phyloP scores from a whole-genome alignment of 148 eudicot species.

The Vaccinium corymbosum region DNA sequence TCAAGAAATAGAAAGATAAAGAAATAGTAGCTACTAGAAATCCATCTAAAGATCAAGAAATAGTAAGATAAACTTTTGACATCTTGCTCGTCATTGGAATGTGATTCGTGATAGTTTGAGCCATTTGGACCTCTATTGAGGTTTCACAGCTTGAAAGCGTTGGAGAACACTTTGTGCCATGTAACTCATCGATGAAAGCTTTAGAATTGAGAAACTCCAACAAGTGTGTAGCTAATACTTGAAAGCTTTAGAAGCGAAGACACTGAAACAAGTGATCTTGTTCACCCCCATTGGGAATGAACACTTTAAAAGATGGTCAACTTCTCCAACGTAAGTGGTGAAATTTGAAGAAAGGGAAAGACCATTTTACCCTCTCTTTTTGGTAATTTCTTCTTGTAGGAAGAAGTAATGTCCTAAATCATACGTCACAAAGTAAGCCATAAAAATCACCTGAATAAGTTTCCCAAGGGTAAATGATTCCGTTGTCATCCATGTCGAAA shows the following conservation, averaged over 20 bases:
- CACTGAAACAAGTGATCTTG: background rate
- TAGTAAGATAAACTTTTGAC: too few relatives aligned
- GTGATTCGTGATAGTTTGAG: background rate
- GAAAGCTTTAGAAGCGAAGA: background rate
- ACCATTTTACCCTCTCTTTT: background rate
- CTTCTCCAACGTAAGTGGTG: background rate
- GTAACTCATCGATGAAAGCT: background rate
- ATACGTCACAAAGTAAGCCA: background rate
- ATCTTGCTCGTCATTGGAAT: too few relatives aligned
- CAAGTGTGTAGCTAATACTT: background rate
- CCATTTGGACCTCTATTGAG: background rate
- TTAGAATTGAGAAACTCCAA: background rate
- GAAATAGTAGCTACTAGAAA: too few relatives aligned
- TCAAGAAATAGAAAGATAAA: too few relatives aligned
- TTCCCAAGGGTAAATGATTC: conserved; percentile 78
- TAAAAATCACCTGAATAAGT: conserved; percentile 45
- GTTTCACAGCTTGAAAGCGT: background rate
- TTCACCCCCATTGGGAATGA: background rate
- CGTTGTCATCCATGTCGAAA: conserved; percentile 62
- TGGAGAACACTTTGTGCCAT: background rate
- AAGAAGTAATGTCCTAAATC: background rate
- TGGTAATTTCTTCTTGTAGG: background rate
- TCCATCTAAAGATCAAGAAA: background rate
- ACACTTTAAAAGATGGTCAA: background rate
- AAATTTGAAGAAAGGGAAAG: background rate